Base-by-base conservation (phyloP, 2,329 filamentous ascomycete genomes). In the Botrytis porri region DNA sequence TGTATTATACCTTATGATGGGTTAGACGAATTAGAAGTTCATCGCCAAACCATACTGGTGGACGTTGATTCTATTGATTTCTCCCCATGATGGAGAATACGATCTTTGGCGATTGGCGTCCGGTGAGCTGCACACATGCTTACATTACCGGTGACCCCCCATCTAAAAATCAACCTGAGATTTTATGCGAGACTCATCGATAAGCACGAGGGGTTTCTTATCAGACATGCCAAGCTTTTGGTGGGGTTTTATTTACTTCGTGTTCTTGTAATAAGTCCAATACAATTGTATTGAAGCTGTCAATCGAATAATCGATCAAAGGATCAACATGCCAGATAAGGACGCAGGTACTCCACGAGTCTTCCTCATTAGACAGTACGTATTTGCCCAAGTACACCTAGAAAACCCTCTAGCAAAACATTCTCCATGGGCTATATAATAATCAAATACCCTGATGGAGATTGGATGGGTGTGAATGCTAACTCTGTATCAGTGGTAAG, bases 301-400 rank as follows among this genome's bases (percentile, higher is more conserved):
- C 37, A 25, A 22, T 69, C 32, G 18, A 32, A 32, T 2, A n/a
- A 59, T 41, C 10, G 20, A 16, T 65, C 18, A 1, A 57, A 57
- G 18, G 25, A 43, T 29, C 37, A 43, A 20, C 61, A 82, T 82
- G 81, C 77, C 80, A 43, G 80, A 82, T 74, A 80, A 79, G 74
- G 80, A 82, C 69, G 79, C 79, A 63, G 77, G 77, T 22, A 81
- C 82, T 32, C 82, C 82, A 7, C 78, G 82, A 62, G 79, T 84
- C n/a, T 83, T 83, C 73, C 80, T 84, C 45, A 78, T 81, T 59
- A 79, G 82, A 83, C 75, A 81, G 81, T 82, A 79, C 73, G 81
- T 77, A 8, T 57, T 16, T 39, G 22, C 67, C 62, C 45, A 20
- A 29, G 6, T 57, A n/a, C 12, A 12, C 25, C 35, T 57, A n/a